A percentile compares a stretch with the other conserved stretches of the same genome.
phyloP scores from a whole-genome alignment of 768 basidiomycete genomes.

The Russula olivacea region DNA sequence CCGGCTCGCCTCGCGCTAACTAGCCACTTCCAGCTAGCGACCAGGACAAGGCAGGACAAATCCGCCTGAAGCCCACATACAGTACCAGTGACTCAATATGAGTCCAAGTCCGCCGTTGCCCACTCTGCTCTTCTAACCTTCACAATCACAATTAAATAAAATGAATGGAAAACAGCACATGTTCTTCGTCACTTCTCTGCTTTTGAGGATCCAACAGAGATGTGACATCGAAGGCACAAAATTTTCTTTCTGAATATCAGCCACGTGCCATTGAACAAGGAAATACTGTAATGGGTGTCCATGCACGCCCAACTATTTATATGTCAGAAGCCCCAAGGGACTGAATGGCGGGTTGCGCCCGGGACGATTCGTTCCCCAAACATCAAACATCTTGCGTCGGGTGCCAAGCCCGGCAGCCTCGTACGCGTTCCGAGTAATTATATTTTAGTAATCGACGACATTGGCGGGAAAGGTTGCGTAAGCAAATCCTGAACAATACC shows the following conservation, averaged over 20 bases:
- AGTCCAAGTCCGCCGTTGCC: background rate
- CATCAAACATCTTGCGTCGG: background rate
- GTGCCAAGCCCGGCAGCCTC: background rate
- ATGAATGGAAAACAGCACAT: background rate
- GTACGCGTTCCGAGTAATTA: background rate
- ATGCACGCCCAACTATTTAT: background rate
- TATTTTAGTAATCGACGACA: slow-evolving; percentile 27
- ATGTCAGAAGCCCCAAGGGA: background rate
- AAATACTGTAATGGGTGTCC: background rate
- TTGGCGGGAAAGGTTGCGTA: slow-evolving; percentile 25
- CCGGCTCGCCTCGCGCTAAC: background rate
- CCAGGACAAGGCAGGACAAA: background rate
- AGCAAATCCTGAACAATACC: slow-evolving; percentile 40
- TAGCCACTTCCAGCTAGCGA: slow-evolving; percentile 6
- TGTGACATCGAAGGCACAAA: background rate
- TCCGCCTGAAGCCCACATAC: background rate
- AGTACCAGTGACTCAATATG: background rate
- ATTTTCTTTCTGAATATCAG: background rate
- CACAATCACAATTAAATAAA: background rate
- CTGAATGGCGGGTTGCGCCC: background rate
- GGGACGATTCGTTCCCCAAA: background rate
- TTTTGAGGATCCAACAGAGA: background rate
- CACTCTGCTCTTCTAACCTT: background rate
- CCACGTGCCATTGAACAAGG: background rate
- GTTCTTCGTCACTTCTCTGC: background rate